Base-by-base conservation (phyloP, 1,139 yeast species). In the Hansenula sp. region DNA sequence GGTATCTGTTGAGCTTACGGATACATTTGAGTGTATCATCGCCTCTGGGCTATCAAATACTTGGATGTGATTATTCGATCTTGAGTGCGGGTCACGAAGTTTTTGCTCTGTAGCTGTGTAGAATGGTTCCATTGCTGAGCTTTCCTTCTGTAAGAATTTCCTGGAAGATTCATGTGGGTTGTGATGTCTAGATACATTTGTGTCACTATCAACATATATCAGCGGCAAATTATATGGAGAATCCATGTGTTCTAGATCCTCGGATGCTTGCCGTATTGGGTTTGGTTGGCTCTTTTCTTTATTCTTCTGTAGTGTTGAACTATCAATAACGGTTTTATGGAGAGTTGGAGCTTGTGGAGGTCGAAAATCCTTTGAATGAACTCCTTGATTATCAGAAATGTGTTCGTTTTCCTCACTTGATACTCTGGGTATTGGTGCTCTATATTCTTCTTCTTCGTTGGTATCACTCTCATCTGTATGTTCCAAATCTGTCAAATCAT, bases 401-500 rank as follows among this genome's bases (percentile, higher is more conserved):
- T 6, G 25, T 21, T 39, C 38, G n/a, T 30, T 37, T 16, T 29
- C 38, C 12, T n/a, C 36, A 9, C 13, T 36, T 7, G 32, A 21
- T 15, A 24, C 25, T 3, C 16, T 40, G 34, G 34, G 32, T 8
- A 25, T 39, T 17, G 6, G 25, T 32, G 37, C 17, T 18, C 33
- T 30, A 5, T 33, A 31, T 21, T 38, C 44, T 10, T 33, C 40
- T 6, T 41, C 32, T 5, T 34, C 25, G 8, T 39, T 41, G 2
- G 24, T 32, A 9, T 16, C 36, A 12, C 33, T 44, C 16, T 36
- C 41, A n/a, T 44, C 49, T n/a, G 16, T 30, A 13, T 11, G 24
- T 10, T 45, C 46, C 6, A 30, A 47, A 5, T 39, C 45, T 5
- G 25, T 21, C 25, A 27, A 43, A 6, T 21, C 33, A 5, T 36